Evolutionary conservation across 2,329 filamentous ascomycete species (phyloP).

Genomic region (Epichloe aotearoae): DNA sequence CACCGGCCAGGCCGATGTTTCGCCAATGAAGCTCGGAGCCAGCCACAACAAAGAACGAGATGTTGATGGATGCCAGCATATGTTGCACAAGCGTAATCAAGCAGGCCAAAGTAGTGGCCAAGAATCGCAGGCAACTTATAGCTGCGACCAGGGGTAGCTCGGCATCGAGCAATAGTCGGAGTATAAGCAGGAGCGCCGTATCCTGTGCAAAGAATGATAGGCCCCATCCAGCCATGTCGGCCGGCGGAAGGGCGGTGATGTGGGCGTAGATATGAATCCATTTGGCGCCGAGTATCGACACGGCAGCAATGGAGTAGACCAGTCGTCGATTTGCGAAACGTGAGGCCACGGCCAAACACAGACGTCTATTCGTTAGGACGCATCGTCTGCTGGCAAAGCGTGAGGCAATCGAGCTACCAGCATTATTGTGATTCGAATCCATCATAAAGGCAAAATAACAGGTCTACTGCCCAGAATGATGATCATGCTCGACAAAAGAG

Average conservation of each 20-base stretch:
- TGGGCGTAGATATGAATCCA: conserved; percentile 20
- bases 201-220: conserved; percentile 24
- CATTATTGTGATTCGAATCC: background rate
- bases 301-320: conserved; percentile 18
- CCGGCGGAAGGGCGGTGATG: conserved; percentile 15
- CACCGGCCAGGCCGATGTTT: conserved; percentile 14
- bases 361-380: conserved; percentile 4
- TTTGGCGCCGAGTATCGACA: conserved; percentile 19
- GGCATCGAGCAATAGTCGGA: conserved; percentile 18
- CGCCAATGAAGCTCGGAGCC: conserved; percentile 18
- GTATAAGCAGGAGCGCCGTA: conserved; percentile 16
- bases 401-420: conserved; percentile 3
- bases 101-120: conserved; percentile 7
- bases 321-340: conserved; percentile 18
- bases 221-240: conserved; percentile 18
- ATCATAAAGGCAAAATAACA: background rate
- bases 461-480: background rate
- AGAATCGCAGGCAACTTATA: conserved; percentile 10
- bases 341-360: conserved; percentile 7
- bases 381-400: background rate
- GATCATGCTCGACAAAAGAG: conserved; percentile 1
- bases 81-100: conserved; percentile 13
- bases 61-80: conserved; percentile 11
- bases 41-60: conserved; percentile 20
- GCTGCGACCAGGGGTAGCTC: conserved; percentile 7